Evolutionary conservation across 2,329 filamentous ascomycete species (phyloP).

Genomic region (Alternaria consortialis): DNA sequence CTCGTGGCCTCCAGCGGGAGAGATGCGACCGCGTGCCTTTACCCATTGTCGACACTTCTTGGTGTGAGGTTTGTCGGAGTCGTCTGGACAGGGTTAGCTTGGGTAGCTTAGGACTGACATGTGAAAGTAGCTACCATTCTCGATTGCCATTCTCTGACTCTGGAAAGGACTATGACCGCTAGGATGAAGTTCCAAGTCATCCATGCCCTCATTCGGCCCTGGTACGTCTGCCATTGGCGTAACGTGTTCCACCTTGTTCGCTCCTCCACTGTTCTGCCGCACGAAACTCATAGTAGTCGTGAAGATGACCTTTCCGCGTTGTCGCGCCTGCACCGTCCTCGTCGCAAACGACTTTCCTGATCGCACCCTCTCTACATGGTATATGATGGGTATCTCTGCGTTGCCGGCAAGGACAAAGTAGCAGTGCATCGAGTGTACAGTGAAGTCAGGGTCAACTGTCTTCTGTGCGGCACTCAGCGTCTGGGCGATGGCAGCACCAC

Average conservation of each 20-base stretch:
- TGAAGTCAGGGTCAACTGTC: slow-evolving; percentile 82
- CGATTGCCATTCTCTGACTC: slow-evolving; percentile 64
- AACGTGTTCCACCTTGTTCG: slow-evolving; percentile 71
- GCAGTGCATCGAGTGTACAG: slow-evolving; percentile 96
- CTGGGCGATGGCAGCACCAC: slow-evolving; percentile 92
- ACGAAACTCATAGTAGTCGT: slow-evolving; percentile 94
- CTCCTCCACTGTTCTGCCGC: slow-evolving; percentile 67
- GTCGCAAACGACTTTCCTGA: slow-evolving; percentile 91
- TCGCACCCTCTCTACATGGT: slow-evolving; percentile 92
- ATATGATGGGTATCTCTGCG: slow-evolving; percentile 83
- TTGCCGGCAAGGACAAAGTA: slow-evolving; percentile 96
- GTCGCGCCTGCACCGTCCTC: slow-evolving; percentile 92
- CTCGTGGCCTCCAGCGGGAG: slow-evolving; percentile 74
- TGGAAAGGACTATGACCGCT: slow-evolving; percentile 63
- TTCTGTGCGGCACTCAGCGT: slow-evolving; percentile 86
- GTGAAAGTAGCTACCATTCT: slow-evolving; percentile 57
- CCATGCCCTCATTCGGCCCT: slow-evolving; percentile 54
- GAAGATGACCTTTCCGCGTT: slow-evolving; percentile 89
- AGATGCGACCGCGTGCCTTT: slow-evolving; percentile 77
- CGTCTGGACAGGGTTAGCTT: slow-evolving; percentile 45
- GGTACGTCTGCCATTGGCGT: slow-evolving; percentile 61
- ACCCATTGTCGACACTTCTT: slow-evolving; percentile 76
- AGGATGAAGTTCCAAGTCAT: slow-evolving; percentile 43
- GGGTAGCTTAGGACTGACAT: background rate
- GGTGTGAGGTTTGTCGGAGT: slow-evolving; percentile 65